Evolutionary conservation across 257 asterid genomes (phyloP).

Genomic region (Solanum pimpinellifolium): DNA sequence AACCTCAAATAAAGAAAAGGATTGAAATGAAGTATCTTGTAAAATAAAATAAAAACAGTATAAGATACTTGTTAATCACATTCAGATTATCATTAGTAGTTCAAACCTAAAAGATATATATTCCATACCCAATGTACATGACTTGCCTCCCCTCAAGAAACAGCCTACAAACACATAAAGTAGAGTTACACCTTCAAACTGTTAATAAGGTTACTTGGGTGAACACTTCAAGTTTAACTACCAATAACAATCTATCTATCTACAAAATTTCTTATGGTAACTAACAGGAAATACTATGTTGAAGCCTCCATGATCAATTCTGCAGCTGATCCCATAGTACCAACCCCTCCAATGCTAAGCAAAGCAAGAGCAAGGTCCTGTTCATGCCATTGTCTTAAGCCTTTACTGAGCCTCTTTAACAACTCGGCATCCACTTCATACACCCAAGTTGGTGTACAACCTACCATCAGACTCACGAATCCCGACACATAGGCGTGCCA

Average conservation of each 20-base stretch:
- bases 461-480: slow-evolving; percentile 66
- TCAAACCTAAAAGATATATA: not conserved
- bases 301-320: slow-evolving; percentile 43
- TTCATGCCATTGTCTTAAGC: slow-evolving; percentile 64
- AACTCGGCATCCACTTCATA: slow-evolving; percentile 41
- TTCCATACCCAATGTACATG: not conserved
- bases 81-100: not conserved
- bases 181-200: not conserved
- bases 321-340: slow-evolving; percentile 83
- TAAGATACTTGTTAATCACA: not conserved
- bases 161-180: not conserved
- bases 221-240: not conserved
- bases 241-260: slow-evolving; percentile 9
- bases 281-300: slow-evolving; percentile 4
- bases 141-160: not conserved
- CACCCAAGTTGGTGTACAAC: slow-evolving; percentile 67
- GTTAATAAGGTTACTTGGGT: slow-evolving; percentile 1
- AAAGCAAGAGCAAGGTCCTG: slow-evolving; percentile 77
- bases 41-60: not conserved
- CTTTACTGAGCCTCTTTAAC: slow-evolving; percentile 58
- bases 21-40: not conserved
- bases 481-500: slow-evolving; percentile 87
- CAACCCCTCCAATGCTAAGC: slow-evolving; percentile 64
- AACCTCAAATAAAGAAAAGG: not conserved
- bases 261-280: slow-evolving; percentile 28